These are phyloP conservation scores for Podaxis carcinomalis DNA, from an alignment of 768 basidiomycete genomes.

Conservation along the genomic window DNA sequence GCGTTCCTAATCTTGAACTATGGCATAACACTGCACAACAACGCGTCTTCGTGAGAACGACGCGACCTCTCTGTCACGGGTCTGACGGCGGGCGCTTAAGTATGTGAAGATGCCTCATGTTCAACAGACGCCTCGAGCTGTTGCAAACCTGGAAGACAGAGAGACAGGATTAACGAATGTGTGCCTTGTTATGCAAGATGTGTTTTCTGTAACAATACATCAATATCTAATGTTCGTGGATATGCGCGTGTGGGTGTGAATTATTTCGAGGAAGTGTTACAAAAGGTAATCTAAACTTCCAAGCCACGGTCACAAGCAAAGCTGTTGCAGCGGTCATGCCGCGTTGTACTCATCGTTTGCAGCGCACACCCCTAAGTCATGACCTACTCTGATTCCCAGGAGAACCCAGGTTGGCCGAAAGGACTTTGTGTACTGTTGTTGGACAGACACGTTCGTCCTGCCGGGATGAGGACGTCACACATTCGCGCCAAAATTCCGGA, in stretches of 20 bases:
- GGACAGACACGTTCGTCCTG: neutral
- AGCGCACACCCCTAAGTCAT: neutral
- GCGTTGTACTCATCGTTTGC: neutral
- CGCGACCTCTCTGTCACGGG: constrained; percentile 15
- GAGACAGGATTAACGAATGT: too few species aligned
- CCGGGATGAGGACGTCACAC: neutral
- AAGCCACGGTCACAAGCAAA: neutral
- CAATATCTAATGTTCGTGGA: too few species aligned
- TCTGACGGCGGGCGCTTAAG: neutral
- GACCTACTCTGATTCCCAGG: neutral
- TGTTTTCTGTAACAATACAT: too few species aligned
- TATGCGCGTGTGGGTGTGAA: too few species aligned
- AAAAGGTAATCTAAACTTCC: too few species aligned
- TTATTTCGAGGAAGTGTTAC: too few species aligned
- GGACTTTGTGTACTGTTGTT: neutral
- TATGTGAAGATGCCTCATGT: neutral
- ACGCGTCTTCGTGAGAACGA: constrained; percentile 34
- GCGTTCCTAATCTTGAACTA: constrained; percentile 29
- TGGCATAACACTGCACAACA: constrained; percentile 35
- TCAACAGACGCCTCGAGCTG: neutral
- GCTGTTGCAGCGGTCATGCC: neutral
- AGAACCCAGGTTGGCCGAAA: neutral
- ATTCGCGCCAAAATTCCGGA: too few species aligned
- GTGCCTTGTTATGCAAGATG: neutral
- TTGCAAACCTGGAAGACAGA: neutral